Evolutionary conservation across 768 basidiomycete genomes (phyloP).

Genomic region (Hirschioporus abietinus): DNA sequence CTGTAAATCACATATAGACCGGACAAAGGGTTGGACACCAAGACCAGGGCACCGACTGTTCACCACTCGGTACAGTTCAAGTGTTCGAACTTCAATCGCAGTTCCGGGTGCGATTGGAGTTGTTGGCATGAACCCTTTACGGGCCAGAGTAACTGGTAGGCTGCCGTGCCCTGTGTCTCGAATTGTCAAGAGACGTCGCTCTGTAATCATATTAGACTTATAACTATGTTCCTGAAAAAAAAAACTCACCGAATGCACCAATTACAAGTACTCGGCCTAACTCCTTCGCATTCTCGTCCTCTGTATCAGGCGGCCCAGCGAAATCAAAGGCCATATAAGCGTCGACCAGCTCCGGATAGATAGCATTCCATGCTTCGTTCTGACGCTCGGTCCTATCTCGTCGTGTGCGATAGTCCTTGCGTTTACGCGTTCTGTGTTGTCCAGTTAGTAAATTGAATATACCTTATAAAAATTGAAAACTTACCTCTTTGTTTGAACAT

Average conservation of each 20-base stretch:
- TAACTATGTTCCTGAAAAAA: not conserved
- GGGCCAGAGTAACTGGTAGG: not conserved
- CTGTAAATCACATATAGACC: not conserved
- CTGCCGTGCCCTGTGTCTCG: not conserved
- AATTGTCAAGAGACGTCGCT: not conserved
- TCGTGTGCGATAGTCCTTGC: not conserved
- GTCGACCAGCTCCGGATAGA: not conserved
- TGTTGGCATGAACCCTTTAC: not conserved
- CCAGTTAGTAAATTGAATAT: too few relatives aligned
- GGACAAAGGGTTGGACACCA: not conserved
- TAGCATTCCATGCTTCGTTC: not conserved
- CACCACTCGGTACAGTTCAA: not conserved
- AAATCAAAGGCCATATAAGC: not conserved
- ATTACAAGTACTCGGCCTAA: not conserved
- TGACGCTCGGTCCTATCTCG: not conserved
- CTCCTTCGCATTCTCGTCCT: not conserved
- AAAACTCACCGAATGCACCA: not conserved
- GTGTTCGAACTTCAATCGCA: not conserved
- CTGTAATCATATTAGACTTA: not conserved
- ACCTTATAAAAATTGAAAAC: not conserved
- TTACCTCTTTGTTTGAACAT: not conserved
- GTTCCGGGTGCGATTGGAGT: not conserved
- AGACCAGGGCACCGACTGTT: not conserved
- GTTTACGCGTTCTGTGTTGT: not conserved
- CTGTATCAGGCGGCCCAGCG: not conserved